phyloP scores from a whole-genome alignment of 164 flowering plant species.

The Chimonanthus praecox region DNA sequence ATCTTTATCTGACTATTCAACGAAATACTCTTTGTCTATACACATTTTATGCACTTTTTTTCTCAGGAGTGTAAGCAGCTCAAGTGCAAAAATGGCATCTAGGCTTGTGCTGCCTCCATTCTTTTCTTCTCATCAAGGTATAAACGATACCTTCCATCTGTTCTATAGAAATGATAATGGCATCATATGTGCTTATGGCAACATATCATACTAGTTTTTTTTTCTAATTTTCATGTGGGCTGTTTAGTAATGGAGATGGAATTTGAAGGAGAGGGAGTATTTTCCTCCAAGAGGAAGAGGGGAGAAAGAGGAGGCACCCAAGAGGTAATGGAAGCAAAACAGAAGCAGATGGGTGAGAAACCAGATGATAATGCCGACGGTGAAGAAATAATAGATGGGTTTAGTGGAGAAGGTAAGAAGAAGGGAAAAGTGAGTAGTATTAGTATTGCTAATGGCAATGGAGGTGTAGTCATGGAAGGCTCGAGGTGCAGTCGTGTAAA shows the following conservation, averaged over 20 bases:
- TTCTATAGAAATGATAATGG: no score
- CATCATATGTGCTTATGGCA: no score
- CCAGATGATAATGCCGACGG: no score
- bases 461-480: conserved; percentile 47
- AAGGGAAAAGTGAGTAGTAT: conserved; percentile 7
- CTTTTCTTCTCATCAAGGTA: conserved; percentile 13
- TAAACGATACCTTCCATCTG: neutral
- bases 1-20: neutral
- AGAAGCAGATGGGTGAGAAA: no score
- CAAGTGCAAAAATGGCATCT: conserved; percentile 9
- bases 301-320: conserved; percentile 13
- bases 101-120: conserved; percentile 5
- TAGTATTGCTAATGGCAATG: conserved; percentile 7
- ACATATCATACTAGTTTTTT: neutral
- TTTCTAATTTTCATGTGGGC: neutral
- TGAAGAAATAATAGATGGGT: conserved; percentile 1
- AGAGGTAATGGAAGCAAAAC: neutral
- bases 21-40: neutral
- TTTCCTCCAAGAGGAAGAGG: conserved; percentile 51
- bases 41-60: neutral
- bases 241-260: conserved; percentile 19
- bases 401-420: conserved; percentile 9
- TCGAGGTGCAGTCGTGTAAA: conserved; percentile 88
- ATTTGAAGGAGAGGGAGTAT: conserved; percentile 29
- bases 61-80: neutral